Conservation (phyloP, 208 protist genomes). For the Leishmania martiniquensis region DNA sequence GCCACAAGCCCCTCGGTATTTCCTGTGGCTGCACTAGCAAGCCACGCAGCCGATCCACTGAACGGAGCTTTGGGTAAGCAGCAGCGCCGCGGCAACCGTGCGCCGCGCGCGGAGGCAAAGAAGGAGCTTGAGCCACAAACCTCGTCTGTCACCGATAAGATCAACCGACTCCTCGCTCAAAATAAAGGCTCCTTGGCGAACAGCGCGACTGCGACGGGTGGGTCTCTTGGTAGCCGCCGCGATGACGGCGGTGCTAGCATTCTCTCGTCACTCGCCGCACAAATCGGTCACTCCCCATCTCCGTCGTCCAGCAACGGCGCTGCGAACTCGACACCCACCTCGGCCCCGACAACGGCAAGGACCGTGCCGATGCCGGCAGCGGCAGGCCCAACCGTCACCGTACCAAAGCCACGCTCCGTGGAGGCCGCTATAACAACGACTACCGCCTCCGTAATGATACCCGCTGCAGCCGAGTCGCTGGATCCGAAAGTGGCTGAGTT, state of each 20-base stretch:
- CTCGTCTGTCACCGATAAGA: conserved; percentile 23
- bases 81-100: conserved; percentile 18
- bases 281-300: conserved; percentile 10
- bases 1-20: conserved; percentile 26
- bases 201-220: not conserved
- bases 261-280: conserved; percentile 21
- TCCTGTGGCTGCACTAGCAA: conserved; percentile 2
- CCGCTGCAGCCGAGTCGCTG: conserved; percentile 30
- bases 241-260: conserved; percentile 17
- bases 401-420: conserved; percentile 29
- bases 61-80: not conserved
- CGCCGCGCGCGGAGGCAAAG: not conserved
- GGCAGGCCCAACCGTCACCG: conserved; percentile 4
- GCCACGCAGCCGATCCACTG: conserved; percentile 4
- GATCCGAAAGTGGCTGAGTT: conserved; percentile 53
- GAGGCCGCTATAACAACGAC: not conserved
- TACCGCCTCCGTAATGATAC: not conserved
- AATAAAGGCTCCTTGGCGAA: conserved; percentile 24
- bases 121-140: conserved; percentile 13
- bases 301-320: conserved; percentile 25
- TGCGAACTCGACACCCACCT: conserved; percentile 2
- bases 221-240: not conserved
- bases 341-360: conserved; percentile 1
- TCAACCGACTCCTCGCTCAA: conserved; percentile 36
- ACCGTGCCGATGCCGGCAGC: not conserved